Percentiles rank a stretch among this genome's conserved stretches.
These are phyloP conservation scores for Rubus idaeus DNA, from an alignment of 306 rosid genomes.

Conservation along the genomic window DNA sequence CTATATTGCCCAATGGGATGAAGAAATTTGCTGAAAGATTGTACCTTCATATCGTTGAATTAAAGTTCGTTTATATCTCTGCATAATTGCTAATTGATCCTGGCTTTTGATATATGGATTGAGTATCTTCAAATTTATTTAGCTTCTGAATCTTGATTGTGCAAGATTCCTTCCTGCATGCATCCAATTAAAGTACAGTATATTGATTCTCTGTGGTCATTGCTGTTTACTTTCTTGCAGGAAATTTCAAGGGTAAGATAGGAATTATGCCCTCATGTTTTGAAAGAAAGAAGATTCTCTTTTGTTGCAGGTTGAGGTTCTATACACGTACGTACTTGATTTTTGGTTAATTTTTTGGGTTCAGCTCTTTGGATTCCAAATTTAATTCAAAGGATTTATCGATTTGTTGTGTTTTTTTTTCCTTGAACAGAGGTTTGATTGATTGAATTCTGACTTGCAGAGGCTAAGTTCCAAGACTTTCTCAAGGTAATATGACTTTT, in stretches of 20 bases:
- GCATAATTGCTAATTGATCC: not conserved
- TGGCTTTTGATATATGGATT: not conserved
- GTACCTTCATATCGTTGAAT: not conserved
- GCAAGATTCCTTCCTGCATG: not conserved
- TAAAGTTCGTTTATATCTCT: not conserved
- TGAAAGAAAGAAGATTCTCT: conserved; percentile 70
- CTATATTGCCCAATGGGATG: not conserved
- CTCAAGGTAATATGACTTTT: too few species aligned
- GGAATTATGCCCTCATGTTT: conserved; percentile 77
- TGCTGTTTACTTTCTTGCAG: conserved; percentile 45
- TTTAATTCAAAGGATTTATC: too few species aligned
- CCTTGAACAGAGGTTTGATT: too few species aligned
- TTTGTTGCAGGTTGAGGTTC: too few species aligned
- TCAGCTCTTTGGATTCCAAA: too few species aligned
- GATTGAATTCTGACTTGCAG: too few species aligned
- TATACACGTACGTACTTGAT: too few species aligned
- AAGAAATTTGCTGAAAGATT: not conserved
- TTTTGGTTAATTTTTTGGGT: too few species aligned
- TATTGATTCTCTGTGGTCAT: not conserved
- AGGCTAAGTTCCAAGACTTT: too few species aligned
- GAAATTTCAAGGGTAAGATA: conserved; percentile 94
- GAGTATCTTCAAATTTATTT: not conserved
- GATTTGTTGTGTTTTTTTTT: too few species aligned
- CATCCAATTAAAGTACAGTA: not conserved
- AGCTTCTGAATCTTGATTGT: not conserved